Base-by-base conservation (phyloP, 208 protist species). In the Lotmaria passim region DNA sequence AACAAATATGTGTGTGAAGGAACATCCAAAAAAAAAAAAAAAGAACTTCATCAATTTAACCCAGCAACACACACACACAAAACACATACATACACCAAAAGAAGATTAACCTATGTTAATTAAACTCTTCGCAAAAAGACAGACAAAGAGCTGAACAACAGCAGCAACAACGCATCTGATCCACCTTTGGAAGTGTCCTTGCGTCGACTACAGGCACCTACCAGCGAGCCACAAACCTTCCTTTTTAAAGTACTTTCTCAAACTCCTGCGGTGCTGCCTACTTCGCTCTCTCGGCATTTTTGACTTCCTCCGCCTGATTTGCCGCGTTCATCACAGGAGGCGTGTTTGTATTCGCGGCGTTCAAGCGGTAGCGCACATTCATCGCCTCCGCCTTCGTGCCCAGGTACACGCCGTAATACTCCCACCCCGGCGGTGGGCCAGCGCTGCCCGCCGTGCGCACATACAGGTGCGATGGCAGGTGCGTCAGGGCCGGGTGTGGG, bases 391-490 rank as follows among this genome's bases (percentile, higher is more conserved):
- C 75, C 36, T 84, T 76, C 34, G 87, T 44, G 50, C 89, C 89
- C 21, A 94, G 69, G 62, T 91, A 82, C 12, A 92, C 63, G 70
- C 81, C 80, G 63, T 84, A 62, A 75, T 94, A 92, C 2, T 38
- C 26, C 83, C 82, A 94, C 14, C 85, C 83, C 7, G 69, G 56
- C 39, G 88, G 88, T 5, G 88, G 85, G 19, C 88, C 88, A 19
- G 48, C 66, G 14, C 69, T 75, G 28, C 75, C 82, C n/a, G 65
- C 55, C 15, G 71, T 72, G 38, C 84, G 83, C 33, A 83, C 68
- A 58, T 85, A 89, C 38, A 86, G 70, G 78, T 91, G 85, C 2
- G 86, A 79, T 19, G 89, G 89, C n/a, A 71, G 58, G 48, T 89
- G 78, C 1, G 73, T 36, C 14, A 86, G 50, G 11, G 83, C 85